Conservation (phyloP, 169 alveolate genomes). For the Eimeria brunetti region DNA sequence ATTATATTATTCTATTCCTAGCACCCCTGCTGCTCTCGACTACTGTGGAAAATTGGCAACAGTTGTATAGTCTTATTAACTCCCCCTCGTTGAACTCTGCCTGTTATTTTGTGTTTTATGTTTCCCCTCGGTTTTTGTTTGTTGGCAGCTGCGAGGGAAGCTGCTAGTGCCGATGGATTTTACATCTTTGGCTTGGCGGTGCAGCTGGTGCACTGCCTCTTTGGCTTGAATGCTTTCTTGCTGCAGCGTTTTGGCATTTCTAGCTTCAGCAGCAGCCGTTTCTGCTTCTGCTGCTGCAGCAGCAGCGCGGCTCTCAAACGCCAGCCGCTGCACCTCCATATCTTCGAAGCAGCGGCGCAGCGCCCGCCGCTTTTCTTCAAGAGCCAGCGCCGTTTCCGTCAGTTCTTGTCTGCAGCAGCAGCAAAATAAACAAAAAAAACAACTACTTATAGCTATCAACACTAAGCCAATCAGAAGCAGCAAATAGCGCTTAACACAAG, state of each 20-base stretch:
- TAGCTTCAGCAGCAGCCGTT: slow-evolving; percentile 20
- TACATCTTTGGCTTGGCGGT: slow-evolving; percentile 43
- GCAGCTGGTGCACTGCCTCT: slow-evolving; percentile 32
- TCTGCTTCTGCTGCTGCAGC: slow-evolving; percentile 58
- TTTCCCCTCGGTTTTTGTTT: not conserved
- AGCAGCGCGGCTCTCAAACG: slow-evolving; percentile 49
- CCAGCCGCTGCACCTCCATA: slow-evolving; percentile 38
- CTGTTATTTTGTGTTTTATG: not conserved
- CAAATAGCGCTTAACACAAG: no score
- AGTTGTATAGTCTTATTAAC: not conserved
- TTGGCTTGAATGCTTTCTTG: slow-evolving; percentile 27
- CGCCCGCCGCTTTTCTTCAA: slow-evolving; percentile 59
- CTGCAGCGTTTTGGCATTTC: not conserved
- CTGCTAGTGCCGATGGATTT: not conserved
- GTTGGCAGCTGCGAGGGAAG: not conserved
- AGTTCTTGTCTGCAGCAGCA: slow-evolving; percentile 41
- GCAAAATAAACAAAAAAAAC: not conserved
- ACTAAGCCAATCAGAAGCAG: no score
- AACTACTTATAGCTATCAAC: no score
- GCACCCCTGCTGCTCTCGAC: not conserved
- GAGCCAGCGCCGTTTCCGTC: slow-evolving; percentile 42
- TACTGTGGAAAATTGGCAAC: not conserved
- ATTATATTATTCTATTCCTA: no score
- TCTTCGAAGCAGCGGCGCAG: slow-evolving; percentile 47
- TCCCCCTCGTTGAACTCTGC: not conserved